Percentiles rank a stretch among this genome's conserved stretches.
Conservation (phyloP, 2,329 filamentous ascomycete species). For the Alternaria gaisen region DNA sequence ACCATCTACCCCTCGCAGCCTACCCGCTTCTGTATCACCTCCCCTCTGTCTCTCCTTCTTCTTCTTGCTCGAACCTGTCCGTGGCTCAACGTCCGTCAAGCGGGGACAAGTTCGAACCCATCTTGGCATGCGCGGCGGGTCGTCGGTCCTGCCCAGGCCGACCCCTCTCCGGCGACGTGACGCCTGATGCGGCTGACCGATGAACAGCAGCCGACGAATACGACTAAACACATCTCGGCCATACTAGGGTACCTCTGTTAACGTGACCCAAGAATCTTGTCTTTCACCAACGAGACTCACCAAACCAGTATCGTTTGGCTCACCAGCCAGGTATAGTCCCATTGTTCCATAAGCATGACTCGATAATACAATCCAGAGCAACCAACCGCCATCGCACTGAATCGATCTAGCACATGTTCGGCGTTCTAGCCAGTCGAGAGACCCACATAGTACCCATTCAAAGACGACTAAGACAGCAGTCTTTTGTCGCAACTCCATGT, state of each 20-base stretch:
- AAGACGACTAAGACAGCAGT: slow-evolving; percentile 24
- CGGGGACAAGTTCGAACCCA: background rate
- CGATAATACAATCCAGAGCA: background rate
- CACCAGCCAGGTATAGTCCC: slow-evolving; percentile 1
- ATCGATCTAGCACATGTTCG: background rate
- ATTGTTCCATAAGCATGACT: background rate
- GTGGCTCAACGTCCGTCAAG: background rate
- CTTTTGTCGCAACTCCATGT: slow-evolving; percentile 20
- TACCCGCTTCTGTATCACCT: background rate
- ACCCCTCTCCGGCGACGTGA: background rate
- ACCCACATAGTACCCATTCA: slow-evolving; percentile 16
- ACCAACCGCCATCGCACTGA: background rate
- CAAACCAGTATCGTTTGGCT: background rate
- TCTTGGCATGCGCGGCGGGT: background rate
- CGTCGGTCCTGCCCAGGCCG: background rate
- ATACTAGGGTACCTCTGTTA: background rate
- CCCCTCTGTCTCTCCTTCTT: background rate
- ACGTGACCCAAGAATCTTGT: background rate
- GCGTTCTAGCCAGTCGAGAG: background rate
- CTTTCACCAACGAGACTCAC: background rate
- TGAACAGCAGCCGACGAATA: slow-evolving; percentile 2
- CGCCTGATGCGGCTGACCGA: background rate
- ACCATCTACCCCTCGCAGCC: background rate
- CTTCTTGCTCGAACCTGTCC: background rate
- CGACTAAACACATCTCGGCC: background rate